Conservation (phyloP, 352 stramenopile species). For the Phytophthora sansomeana region DNA sequence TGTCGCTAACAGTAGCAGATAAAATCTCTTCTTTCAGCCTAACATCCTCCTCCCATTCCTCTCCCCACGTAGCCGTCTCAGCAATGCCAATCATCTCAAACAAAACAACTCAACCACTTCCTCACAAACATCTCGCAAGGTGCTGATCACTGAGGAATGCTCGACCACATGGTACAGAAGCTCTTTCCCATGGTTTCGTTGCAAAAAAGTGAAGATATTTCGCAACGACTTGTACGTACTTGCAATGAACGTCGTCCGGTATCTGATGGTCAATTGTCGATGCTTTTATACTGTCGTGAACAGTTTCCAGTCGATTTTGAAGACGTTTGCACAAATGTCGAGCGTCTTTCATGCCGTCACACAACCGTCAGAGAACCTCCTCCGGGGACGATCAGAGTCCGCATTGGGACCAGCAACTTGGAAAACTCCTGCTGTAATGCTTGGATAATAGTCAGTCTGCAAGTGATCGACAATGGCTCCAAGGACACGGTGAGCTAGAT, state of each 20-base stretch:
- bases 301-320: not conserved
- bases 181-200: not conserved
- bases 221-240: not conserved
- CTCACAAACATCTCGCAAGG: not conserved
- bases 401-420: no score
- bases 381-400: not conserved
- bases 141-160: not conserved
- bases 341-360: not conserved
- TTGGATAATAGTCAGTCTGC: no score
- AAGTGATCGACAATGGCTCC: no score
- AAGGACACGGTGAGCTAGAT: no score
- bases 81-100: no score
- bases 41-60: not conserved
- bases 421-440: no score
- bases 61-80: no score
- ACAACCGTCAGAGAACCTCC: not conserved
- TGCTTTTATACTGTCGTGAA: not conserved
- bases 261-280: not conserved
- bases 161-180: not conserved
- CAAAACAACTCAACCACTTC: not conserved
- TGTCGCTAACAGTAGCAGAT: not conserved
- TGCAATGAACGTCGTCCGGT: not conserved
- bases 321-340: no score
- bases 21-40: not conserved
- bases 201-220: no score